These are phyloP conservation scores for Camelina hispida DNA, from an alignment of 345 rosid genomes.

Conservation along the genomic window DNA sequence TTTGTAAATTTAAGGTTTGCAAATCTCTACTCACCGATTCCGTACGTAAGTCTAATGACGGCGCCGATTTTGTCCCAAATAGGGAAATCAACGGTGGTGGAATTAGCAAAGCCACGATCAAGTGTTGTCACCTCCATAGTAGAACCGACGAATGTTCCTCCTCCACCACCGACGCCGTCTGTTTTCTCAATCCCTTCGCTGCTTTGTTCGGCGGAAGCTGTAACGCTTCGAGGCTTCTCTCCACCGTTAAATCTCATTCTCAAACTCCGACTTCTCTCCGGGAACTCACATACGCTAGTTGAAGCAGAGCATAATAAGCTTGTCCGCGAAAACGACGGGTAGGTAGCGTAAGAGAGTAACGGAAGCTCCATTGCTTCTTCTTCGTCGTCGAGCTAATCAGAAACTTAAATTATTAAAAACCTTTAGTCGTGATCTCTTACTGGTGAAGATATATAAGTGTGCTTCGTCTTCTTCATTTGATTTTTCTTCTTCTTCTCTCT, in stretches of 20 bases:
- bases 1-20: neutral
- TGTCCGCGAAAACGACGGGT: conserved; percentile 45
- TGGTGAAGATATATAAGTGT: neutral
- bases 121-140: conserved; percentile 81
- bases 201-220: conserved; percentile 55
- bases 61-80: conserved; percentile 96
- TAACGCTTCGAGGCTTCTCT: conserved; percentile 41
- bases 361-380: conserved; percentile 54
- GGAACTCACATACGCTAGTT: conserved; percentile 28
- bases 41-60: conserved; percentile 80
- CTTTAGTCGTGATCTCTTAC: conserved; percentile 35
- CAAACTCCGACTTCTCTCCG: conserved; percentile 41
- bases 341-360: conserved; percentile 44
- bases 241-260: conserved; percentile 41
- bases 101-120: conserved; percentile 64
- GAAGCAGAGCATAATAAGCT: conserved; percentile 41
- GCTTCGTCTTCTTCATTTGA: conserved; percentile 29
- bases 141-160: conserved; percentile 47
- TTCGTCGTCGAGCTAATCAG: neutral
- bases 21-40: conserved; percentile 65
- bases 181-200: conserved; percentile 59
- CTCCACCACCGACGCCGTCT: conserved; percentile 41
- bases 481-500: neutral
- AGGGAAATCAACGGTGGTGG: conserved; percentile 63
- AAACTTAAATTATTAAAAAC: neutral